Conservation (phyloP, 306 rosid genomes). For the Gillenia trifoliata region DNA sequence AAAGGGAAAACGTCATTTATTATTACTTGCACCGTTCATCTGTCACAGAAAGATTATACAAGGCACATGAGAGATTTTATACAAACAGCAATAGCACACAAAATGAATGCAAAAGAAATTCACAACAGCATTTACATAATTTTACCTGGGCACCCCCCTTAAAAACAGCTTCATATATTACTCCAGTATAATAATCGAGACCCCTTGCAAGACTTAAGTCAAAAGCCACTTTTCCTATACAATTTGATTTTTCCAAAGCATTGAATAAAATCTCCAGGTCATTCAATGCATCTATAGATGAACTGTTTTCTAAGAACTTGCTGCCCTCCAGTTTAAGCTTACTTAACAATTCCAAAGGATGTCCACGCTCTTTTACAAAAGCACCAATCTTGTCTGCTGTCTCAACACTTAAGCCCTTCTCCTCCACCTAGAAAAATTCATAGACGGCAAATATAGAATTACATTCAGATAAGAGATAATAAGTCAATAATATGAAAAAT, state of each 20-base stretch:
- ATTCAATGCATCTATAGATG: slow-evolving; percentile 62
- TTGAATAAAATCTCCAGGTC: slow-evolving; percentile 76
- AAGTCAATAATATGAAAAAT: neutral
- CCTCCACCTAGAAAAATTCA: slow-evolving; percentile 64
- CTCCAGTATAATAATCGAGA: slow-evolving; percentile 94
- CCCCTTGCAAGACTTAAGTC: slow-evolving; percentile 99
- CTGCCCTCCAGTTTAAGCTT: slow-evolving; percentile 70
- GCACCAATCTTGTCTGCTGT: slow-evolving; percentile 76
- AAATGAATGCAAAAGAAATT: neutral
- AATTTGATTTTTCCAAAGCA: slow-evolving; percentile 66
- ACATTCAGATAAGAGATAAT: neutral
- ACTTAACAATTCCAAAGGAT: slow-evolving; percentile 61
- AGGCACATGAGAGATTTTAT: neutral
- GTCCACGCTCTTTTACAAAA: slow-evolving; percentile 79
- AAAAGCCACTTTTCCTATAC: slow-evolving; percentile 69
- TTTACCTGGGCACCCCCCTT: slow-evolving; percentile 84
- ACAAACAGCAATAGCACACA: neutral
- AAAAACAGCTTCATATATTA: slow-evolving; percentile 87
- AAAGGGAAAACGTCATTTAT: neutral
- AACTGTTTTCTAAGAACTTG: slow-evolving; percentile 48
- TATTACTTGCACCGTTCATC: neutral
- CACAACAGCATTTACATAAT: neutral
- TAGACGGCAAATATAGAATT: neutral
- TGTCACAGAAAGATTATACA: neutral
- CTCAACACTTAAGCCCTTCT: slow-evolving; percentile 72